phyloP scores from a whole-genome alignment of 495 filamentous ascomycete species.

The Lophium mytilinum region DNA sequence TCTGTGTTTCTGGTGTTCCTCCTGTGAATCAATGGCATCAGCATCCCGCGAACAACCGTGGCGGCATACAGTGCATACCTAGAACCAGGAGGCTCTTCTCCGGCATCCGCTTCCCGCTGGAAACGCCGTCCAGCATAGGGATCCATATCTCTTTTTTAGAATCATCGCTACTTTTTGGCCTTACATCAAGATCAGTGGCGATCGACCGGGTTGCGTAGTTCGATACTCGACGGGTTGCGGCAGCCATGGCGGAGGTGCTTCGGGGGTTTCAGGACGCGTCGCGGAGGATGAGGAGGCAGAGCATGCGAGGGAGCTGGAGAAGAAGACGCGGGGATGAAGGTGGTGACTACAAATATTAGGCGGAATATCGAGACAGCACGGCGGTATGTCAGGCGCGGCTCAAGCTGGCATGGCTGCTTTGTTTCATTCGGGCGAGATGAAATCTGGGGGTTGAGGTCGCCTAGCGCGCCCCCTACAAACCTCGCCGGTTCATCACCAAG shows the following conservation, averaged over 20 bases:
- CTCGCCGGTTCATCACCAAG: too few relatives aligned
- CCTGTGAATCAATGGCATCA: conserved; percentile 40
- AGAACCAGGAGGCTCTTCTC: conserved; percentile 88
- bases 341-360: too few relatives aligned
- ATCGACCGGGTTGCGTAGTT: conserved; percentile 8
- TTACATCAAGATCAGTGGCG: not conserved
- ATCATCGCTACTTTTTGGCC: conserved; percentile 51
- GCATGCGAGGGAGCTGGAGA: not conserved
- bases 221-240: conserved; percentile 11
- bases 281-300: not conserved
- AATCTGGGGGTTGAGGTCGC: too few relatives aligned
- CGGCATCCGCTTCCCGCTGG: conserved; percentile 80
- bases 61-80: conserved; percentile 43
- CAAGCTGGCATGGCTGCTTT: too few relatives aligned
- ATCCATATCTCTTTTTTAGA: conserved; percentile 89
- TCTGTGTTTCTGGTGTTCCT: conserved; percentile 79
- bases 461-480: too few relatives aligned
- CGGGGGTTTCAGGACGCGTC: conserved; percentile 7
- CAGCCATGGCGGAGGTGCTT: conserved; percentile 20
- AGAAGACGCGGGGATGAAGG: too few relatives aligned
- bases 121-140: conserved; percentile 82
- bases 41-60: not conserved
- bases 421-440: too few relatives aligned
- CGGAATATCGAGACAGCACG: too few relatives aligned
- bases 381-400: too few relatives aligned